Percentiles rank a stretch among this genome's conserved stretches.
phyloP scores from a whole-genome alignment of 805 yeast genomes.

The Cyberlindnera americana region DNA sequence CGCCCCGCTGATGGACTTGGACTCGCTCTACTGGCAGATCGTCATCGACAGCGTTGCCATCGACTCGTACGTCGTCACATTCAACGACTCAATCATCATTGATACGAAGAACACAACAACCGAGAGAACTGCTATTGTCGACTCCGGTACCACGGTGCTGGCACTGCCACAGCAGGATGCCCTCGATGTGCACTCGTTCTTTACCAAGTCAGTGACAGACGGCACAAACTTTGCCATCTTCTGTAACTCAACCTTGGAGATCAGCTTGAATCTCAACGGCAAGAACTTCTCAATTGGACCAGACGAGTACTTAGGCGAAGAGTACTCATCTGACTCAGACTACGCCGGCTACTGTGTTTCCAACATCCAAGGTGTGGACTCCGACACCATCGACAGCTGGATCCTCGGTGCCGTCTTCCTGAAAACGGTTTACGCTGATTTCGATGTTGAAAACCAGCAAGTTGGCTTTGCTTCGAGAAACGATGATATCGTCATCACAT shows the following conservation, averaged over 20 bases:
- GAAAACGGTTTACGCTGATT: slow-evolving; percentile 51
- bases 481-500: slow-evolving; percentile 25
- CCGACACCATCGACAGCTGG: slow-evolving; percentile 44
- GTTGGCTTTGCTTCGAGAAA: slow-evolving; percentile 54
- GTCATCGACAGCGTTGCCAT: slow-evolving; percentile 36
- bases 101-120: slow-evolving; percentile 13
- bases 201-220: slow-evolving; percentile 48
- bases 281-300: slow-evolving; percentile 43
- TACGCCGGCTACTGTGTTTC: slow-evolving; percentile 57
- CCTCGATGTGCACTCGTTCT: slow-evolving; percentile 46
- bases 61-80: slow-evolving; percentile 31
- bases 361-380: slow-evolving; percentile 55
- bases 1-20: slow-evolving; percentile 33
- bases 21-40: slow-evolving; percentile 50
- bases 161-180: slow-evolving; percentile 57
- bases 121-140: slow-evolving; percentile 47
- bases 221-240: slow-evolving; percentile 60
- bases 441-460: slow-evolving; percentile 45
- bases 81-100: slow-evolving; percentile 24
- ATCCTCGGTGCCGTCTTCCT: slow-evolving; percentile 62
- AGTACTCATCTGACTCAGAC: slow-evolving; percentile 34
- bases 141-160: slow-evolving; percentile 65
- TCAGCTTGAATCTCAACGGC: slow-evolving; percentile 42
- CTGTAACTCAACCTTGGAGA: slow-evolving; percentile 44
- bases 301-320: slow-evolving; percentile 45